Base-by-base conservation (phyloP, 768 basidiomycete genomes). In the Cyclocybe cylindracea region DNA sequence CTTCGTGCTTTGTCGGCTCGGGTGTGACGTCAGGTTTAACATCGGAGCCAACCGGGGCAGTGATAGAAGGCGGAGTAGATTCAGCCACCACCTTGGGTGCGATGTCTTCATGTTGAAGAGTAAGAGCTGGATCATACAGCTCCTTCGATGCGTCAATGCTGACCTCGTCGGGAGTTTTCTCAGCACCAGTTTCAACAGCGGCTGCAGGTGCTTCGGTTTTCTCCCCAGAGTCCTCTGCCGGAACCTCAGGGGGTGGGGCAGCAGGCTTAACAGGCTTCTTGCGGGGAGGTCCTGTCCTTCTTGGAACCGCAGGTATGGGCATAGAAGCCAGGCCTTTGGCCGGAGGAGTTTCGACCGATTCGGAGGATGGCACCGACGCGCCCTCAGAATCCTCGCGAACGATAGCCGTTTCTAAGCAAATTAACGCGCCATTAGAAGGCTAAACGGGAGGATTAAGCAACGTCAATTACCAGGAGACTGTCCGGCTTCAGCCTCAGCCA, bases 231-330 rank as follows among this genome's bases (percentile, higher is more conserved):
- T 44, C 51, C 59, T 62, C 56, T 61, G 68, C 60, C 2, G 55
- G 56, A n/a, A 57, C 53, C 10, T 63, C 61, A 11, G 63, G 54
- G 48, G 63, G 56, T 13, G 64, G 54, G 0, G 60, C 58, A 35
- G 54, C 53, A 32, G 81, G 77, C 65, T 82, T 86, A 42, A 71
- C 72, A 5, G 75, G 62, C 61, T 88, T 87, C 69, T 78, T 84
- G 38, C 90, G 76, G 7, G 91, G 91, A 43, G 88, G 89, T 3
- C 78, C 90, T 19, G 88, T 78, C 4, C 91, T 80, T 39, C 87
- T 83, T 39, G 91, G 90, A 13, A 75, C 85, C 10, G 81, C 78
- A 10, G 90, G 89, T 4, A 89, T 75, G 16, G 90, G 89, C 85
- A 93, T 91, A 0, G 82, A 74, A 5, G 72, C 54, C 13, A 82